Percentiles rank a stretch among this genome's conserved stretches.
phyloP scores from a whole-genome alignment of 208 protist species.

The Leishmania turanica region DNA sequence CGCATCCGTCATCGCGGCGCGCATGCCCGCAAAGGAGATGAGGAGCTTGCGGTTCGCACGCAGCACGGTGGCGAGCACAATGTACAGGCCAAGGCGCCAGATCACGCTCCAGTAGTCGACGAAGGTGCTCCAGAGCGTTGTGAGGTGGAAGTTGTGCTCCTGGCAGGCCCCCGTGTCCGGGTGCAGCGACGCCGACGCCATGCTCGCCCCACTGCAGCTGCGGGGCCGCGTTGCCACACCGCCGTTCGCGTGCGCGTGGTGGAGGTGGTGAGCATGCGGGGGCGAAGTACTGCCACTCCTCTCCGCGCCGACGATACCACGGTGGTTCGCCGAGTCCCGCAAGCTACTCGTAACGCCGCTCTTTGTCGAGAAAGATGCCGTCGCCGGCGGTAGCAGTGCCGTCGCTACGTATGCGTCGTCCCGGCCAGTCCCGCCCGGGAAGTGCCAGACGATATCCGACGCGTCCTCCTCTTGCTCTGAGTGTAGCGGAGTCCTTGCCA shows the following conservation, averaged over 20 bases:
- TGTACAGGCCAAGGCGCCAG: constrained; percentile 81
- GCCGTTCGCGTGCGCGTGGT: neutral
- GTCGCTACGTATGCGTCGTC: constrained; percentile 7
- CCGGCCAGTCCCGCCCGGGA: neutral
- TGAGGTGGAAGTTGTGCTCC: constrained; percentile 31
- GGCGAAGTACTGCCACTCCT: constrained; percentile 3
- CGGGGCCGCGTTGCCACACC: neutral
- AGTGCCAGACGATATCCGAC: neutral
- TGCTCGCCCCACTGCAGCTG: constrained; percentile 6
- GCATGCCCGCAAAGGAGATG: constrained; percentile 71
- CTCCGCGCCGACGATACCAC: constrained; percentile 20
- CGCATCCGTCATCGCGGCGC: constrained; percentile 53
- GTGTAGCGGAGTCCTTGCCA: constrained; percentile 1
- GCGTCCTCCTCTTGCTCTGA: constrained; percentile 12
- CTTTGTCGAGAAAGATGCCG: neutral
- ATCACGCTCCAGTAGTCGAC: constrained; percentile 65
- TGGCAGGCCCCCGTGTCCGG: constrained; percentile 17
- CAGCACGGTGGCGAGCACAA: constrained; percentile 63
- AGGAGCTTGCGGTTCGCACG: constrained; percentile 86
- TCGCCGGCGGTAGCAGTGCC: constrained; percentile 5
- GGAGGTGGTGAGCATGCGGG: neutral
- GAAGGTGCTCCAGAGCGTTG: constrained; percentile 47
- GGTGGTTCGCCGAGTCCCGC: neutral
- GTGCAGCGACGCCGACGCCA: constrained; percentile 16
- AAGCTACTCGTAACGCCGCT: neutral